These are phyloP conservation scores for Tetradesmus lagerheimii DNA, from an alignment of 139 green algal genomes.

Conservation along the genomic window DNA sequence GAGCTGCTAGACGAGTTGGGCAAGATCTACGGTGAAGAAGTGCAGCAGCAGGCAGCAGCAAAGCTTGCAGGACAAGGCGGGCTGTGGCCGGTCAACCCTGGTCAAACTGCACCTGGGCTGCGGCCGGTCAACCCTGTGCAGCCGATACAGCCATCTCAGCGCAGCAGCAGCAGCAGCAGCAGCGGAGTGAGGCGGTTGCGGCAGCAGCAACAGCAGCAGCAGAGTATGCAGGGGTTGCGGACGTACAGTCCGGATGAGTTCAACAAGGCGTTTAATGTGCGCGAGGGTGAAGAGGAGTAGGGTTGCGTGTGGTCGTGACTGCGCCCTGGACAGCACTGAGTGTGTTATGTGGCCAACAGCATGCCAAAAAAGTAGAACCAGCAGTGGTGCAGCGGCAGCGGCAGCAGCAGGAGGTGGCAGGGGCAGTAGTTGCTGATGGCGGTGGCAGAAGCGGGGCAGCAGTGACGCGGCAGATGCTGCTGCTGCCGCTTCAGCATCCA, in stretches of 20 bases:
- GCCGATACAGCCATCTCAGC: neutral
- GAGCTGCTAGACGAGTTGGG: conserved; percentile 60
- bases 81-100: neutral
- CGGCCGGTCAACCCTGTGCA: conserved; percentile 6
- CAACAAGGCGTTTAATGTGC: conserved; percentile 20
- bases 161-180: neutral
- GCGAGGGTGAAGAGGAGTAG: neutral
- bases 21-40: conserved; percentile 23
- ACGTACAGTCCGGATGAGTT: conserved; percentile 38
- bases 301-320: no score
- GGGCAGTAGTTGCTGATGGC: neutral
- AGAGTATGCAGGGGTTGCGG: conserved; percentile 16
- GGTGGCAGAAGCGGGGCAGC: neutral
- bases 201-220: conserved; percentile 21
- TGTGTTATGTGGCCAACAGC: no score
- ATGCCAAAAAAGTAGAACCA: no score
- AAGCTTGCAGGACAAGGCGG: neutral
- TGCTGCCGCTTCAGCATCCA: neutral
- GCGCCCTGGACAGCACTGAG: no score
- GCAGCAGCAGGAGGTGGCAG: neutral
- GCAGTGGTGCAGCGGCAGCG: neutral
- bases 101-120: neutral
- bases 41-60: neutral
- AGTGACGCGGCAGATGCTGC: no score
- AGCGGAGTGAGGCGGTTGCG: neutral